Evolutionary conservation across 257 asterid species (phyloP), one percentile per base, ranked within the genome.

Genomic region (Galeopsis tetrahit): DNA sequence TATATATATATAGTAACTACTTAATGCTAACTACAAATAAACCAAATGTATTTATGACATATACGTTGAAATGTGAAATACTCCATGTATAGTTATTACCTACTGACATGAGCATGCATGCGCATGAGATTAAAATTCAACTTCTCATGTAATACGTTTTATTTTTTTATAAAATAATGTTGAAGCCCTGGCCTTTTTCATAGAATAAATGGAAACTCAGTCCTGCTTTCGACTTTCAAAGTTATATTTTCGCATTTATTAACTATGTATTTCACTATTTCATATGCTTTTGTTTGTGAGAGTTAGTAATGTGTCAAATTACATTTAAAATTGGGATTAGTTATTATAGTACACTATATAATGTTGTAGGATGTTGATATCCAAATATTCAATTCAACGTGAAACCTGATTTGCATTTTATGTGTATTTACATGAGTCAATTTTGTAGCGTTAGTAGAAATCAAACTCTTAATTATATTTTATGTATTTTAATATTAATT

Each of bases 51-150:
- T 13, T 4, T 40, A 38, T 38, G 43, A 38, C 7, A 38, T 38
- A 8, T 38, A 5, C 43, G 7, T 21, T 21, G 7, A 48, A 11
- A 48, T 48, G n/a, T 48, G 55, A 46, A 46, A 46, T 13, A 21
- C 28, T 21, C 28, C 28, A 48, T 13, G 17, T 48, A 48, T 21
- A 21, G 28, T 21, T 21, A 48, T 48, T 48, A 13, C n/a, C 55
- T 48, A 48, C 55, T n/a, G 55, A 48, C 55, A 48, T 48, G 55
- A 48, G 55, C 55, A 48, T 48, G 55, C 55, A 48, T 48, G 7
- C 17, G 52, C n/a, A 13, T 13, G 7, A 1, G 7, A 48, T 48
- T 13, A 48, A 13, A 13, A 3, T 40, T 40, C 46, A 40, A 7
- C 11, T 40, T 48, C 13, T 48, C 13, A 48, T n/a, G 13, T 48